Evolutionary conservation across 2,329 filamentous ascomycete genomes (phyloP).

Genomic region (Hypoxylon sp.): DNA sequence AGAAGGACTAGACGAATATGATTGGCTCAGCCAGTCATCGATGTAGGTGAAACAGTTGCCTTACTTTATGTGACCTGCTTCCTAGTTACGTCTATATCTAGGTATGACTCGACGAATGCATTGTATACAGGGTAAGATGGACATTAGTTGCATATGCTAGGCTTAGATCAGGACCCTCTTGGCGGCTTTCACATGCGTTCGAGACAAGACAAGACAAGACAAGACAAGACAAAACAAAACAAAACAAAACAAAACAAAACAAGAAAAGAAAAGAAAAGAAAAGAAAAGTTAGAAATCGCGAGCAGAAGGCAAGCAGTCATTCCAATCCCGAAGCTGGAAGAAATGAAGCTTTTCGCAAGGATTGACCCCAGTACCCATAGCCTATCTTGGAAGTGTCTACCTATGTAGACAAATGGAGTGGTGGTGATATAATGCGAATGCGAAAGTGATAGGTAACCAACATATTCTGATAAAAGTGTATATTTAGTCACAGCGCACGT

Average conservation of each 20-base stretch:
- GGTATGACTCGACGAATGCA: background rate
- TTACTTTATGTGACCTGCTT: no score
- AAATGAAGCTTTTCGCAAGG: background rate
- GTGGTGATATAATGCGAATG: background rate
- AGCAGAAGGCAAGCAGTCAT: background rate
- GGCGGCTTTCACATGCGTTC: background rate
- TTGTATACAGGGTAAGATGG: background rate
- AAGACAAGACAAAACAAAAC: background rate
- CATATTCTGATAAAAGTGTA: background rate
- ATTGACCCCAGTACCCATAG: background rate
- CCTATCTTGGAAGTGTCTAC: background rate
- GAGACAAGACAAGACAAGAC: background rate
- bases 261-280: background rate
- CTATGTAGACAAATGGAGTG: background rate
- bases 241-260: background rate
- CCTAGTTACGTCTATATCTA: background rate
- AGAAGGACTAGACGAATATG: background rate
- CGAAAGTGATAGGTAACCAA: background rate
- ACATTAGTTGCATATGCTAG: background rate
- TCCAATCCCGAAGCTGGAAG: background rate
- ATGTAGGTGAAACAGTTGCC: background rate
- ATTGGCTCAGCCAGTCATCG: background rate
- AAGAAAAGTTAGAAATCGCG: background rate
- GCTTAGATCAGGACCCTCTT: background rate
- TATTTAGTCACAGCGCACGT: slow-evolving; percentile 1